phyloP scores from a whole-genome alignment of 2,329 filamentous ascomycete species.

The Metarhizium humberi region DNA sequence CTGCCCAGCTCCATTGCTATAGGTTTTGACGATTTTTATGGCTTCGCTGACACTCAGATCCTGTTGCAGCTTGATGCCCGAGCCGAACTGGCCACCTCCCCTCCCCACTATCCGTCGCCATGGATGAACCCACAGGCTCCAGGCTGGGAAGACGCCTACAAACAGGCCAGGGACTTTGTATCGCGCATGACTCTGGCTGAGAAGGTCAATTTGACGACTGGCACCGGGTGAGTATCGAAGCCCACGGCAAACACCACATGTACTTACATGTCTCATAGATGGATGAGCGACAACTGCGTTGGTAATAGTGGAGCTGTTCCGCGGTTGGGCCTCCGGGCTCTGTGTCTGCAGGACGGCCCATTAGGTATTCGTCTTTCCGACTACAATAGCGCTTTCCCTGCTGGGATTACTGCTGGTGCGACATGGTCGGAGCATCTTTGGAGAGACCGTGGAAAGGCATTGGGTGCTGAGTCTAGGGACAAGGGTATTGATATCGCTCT shows the following conservation, averaged over 20 bases:
- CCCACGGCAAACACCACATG: neutral
- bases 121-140: conserved; percentile 68
- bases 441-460: conserved; percentile 34
- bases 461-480: conserved; percentile 54
- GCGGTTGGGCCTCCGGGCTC: conserved; percentile 56
- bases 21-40: neutral
- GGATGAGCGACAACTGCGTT: conserved; percentile 59
- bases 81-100: conserved; percentile 28
- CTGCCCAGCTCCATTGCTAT: neutral
- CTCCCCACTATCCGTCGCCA: conserved; percentile 73
- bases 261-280: conserved; percentile 16
- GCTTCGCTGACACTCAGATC: conserved; percentile 14
- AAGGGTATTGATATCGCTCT: conserved; percentile 73
- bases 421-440: conserved; percentile 70
- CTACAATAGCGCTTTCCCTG: conserved; percentile 73
- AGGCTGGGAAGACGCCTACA: conserved; percentile 68
- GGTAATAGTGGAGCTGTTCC: conserved; percentile 66
- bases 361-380: conserved; percentile 70
- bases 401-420: conserved; percentile 71
- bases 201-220: conserved; percentile 93
- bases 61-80: conserved; percentile 11
- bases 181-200: conserved; percentile 74
- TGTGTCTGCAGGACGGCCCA: conserved; percentile 85
- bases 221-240: conserved; percentile 56
- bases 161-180: conserved; percentile 68